Evolutionary conservation across 306 rosid genomes (phyloP), one percentile per base, ranked within the genome.

Genomic region (Carpinus fangiana): DNA sequence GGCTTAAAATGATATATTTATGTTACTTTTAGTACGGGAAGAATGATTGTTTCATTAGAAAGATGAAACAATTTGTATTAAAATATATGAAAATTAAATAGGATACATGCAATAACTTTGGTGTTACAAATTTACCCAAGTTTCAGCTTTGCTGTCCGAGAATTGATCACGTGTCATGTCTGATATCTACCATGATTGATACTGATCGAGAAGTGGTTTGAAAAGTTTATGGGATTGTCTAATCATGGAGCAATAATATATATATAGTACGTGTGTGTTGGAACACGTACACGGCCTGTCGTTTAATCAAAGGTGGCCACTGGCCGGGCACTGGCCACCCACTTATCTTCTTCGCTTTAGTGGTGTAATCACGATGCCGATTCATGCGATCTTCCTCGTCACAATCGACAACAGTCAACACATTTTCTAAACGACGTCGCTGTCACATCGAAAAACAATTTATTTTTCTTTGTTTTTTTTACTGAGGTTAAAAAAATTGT

Each of bases 281-380:
- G 70, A 64, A 36, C 47, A 64, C 16, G 70, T 34, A 36, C 47
- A 64, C 8, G 45, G 20, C 47, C 65, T 50, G 76, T 59, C 23
- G 34, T 72, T 60, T 61, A 23, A 47, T 62, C 69, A 57, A 68
- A 72, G 60, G 75, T 59, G 69, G 56, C 79, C 6, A 7, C 45
- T 23, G 26, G 26, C 45, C 1, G 26, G 26, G 26, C 26, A 23
- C 26, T 31, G 34, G 34, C 34, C 34, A 31, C 34, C 34, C 45
- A 70, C 21, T 46, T 68, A 8, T 3, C n/a, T 12, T 51, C 4
- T 56, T 31, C 34, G 3, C 34, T 31, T 31, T 31, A 1, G 34
- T 31, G 60, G 60, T 54, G 60, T 54, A 54, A 54, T 54, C 60
- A n/a, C 9, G 60, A 55, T 55, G 23, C 2, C 23, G 56, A 55